These are phyloP conservation scores for Colletotrichum filicis DNA, from an alignment of 2,329 filamentous ascomycete species.

Conservation along the genomic window DNA sequence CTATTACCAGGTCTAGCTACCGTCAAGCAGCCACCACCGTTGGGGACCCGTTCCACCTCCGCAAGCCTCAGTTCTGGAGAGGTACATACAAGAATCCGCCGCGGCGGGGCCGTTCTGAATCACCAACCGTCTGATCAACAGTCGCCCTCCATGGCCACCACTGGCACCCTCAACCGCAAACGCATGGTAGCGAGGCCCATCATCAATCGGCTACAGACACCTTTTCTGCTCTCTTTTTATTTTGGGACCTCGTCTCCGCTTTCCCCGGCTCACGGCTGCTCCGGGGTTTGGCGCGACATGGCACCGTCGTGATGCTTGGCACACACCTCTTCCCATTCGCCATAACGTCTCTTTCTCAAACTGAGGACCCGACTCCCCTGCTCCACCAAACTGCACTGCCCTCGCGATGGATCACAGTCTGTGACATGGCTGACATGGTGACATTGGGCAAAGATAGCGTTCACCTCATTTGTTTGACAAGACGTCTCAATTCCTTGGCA, in stretches of 20 bases:
- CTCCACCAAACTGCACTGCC: slow-evolving; percentile 27
- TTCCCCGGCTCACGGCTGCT: slow-evolving; percentile 23
- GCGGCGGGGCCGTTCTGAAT: slow-evolving; percentile 31
- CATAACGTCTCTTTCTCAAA: slow-evolving; percentile 12
- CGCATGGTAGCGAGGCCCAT: slow-evolving; percentile 22
- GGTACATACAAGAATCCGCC: neutral
- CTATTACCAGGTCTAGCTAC: neutral
- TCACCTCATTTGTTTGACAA: slow-evolving; percentile 31
- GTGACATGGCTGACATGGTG: slow-evolving; percentile 33
- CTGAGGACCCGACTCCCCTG: slow-evolving; percentile 1
- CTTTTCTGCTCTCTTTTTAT: neutral
- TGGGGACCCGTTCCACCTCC: neutral
- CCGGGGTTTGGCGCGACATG: slow-evolving; percentile 31
- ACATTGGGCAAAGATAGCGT: slow-evolving; percentile 12
- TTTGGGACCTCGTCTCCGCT: slow-evolving; percentile 28
- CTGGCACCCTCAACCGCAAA: slow-evolving; percentile 26
- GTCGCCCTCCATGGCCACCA: slow-evolving; percentile 10
- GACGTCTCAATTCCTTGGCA: slow-evolving; percentile 34
- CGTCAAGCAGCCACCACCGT: neutral
- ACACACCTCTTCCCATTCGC: slow-evolving; percentile 6
- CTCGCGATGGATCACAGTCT: slow-evolving; percentile 24
- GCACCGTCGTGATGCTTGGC: slow-evolving; percentile 29
- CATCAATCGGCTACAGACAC: slow-evolving; percentile 21
- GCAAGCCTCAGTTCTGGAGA: neutral
- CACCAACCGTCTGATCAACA: slow-evolving; percentile 33